These are phyloP conservation scores for Plasmodium inui DNA, from an alignment of 169 alveolate genomes.

Conservation along the genomic window DNA sequence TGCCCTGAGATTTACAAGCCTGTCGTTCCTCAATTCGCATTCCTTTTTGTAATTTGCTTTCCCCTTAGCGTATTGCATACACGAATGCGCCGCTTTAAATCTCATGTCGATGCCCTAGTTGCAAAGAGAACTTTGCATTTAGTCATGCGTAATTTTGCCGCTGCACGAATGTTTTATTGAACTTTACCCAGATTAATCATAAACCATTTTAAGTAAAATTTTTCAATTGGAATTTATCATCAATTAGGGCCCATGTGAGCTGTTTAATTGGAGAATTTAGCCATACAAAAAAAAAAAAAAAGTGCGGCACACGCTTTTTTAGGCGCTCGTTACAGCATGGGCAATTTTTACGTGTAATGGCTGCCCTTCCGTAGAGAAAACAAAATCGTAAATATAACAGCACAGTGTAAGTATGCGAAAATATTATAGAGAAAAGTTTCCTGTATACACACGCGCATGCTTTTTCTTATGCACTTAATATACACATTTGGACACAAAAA, in stretches of 20 bases:
- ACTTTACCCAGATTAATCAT: neutral
- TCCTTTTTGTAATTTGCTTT: neutral
- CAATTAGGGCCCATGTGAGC: neutral
- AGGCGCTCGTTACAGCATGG: neutral
- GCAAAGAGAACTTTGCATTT: neutral
- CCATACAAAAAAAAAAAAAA: neutral
- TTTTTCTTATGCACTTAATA: neutral
- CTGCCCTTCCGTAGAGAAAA: neutral
- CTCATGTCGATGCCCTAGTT: slow-evolving; percentile 7
- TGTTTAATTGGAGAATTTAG: neutral
- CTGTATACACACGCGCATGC: neutral
- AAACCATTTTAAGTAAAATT: neutral
- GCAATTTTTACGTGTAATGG: neutral
- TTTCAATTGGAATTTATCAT: neutral
- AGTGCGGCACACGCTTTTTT: neutral
- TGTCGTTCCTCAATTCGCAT: neutral
- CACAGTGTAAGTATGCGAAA: neutral
- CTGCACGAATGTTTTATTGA: neutral
- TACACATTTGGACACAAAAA: neutral
- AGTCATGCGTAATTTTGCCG: neutral
- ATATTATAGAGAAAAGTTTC: neutral
- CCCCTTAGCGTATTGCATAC: neutral
- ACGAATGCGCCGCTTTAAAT: neutral
- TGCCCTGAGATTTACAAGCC: neutral
- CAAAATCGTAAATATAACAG: neutral